Percentiles rank a stretch among this genome's conserved stretches.
phyloP scores from a whole-genome alignment of 495 filamentous ascomycete genomes.

The Annulohypoxylon stygium region DNA sequence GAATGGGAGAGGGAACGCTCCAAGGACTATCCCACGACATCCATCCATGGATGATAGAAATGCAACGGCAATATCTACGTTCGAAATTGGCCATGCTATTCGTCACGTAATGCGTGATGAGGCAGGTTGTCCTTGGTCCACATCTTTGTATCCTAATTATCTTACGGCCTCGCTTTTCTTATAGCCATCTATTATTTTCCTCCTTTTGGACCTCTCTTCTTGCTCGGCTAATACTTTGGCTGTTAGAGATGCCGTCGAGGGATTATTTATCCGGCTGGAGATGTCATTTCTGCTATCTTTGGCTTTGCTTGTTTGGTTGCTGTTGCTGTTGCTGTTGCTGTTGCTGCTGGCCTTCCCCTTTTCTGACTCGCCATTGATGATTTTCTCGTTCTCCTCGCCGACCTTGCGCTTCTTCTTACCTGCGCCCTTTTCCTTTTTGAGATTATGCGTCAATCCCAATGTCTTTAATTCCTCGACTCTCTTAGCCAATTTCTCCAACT shows the following conservation, averaged over 20 bases:
- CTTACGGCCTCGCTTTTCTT: conserved; percentile 31
- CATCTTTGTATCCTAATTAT: conserved; percentile 10
- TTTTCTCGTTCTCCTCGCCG: conserved; percentile 56
- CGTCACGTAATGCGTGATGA: not conserved
- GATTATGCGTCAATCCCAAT: conserved; percentile 81
- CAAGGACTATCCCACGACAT: no score
- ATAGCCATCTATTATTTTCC: conserved; percentile 67
- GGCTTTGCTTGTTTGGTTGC: conserved; percentile 39
- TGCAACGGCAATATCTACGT: not conserved
- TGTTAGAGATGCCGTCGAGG: conserved; percentile 84
- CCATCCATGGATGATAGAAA: no score
- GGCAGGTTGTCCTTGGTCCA: not conserved
- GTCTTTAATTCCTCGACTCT: conserved; percentile 75
- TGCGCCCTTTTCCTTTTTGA: conserved; percentile 91
- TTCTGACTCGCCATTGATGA: conserved; percentile 33
- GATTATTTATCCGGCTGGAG: conserved; percentile 78
- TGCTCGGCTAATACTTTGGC: conserved; percentile 88
- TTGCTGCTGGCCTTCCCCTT: conserved; percentile 42
- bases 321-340: conserved; percentile 22
- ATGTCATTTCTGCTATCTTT: conserved; percentile 50
- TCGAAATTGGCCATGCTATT: conserved; percentile 1
- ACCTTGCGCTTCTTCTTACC: conserved; percentile 68
- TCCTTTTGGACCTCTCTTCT: conserved; percentile 80
- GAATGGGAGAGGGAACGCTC: no score
- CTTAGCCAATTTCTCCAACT: conserved; percentile 75